A percentile compares a stretch with the other conserved stretches of the same genome.
These are phyloP conservation scores for Boehmeria nivea DNA, from an alignment of 306 rosid species.

Conservation along the genomic window DNA sequence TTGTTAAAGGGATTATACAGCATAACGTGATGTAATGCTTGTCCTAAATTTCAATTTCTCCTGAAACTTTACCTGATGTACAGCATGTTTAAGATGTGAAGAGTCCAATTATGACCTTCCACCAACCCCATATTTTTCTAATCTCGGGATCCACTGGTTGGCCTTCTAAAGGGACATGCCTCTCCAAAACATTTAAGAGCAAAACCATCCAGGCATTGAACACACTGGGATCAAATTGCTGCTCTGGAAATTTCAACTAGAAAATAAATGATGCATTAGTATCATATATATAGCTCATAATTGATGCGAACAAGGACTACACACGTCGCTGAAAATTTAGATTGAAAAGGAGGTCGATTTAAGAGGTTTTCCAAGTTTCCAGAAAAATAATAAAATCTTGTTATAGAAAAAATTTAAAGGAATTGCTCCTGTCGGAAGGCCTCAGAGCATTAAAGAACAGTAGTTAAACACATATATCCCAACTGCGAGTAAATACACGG, in stretches of 20 bases:
- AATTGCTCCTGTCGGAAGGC: too few species aligned
- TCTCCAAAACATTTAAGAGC: constrained; percentile 76
- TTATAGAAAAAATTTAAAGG: too few species aligned
- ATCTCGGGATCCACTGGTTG: constrained; percentile 81
- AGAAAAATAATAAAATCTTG: neutral
- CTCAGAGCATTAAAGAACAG: neutral
- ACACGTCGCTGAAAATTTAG: neutral
- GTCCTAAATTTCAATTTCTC: constrained; percentile 3
- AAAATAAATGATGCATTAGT: constrained; percentile 14
- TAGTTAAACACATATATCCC: neutral
- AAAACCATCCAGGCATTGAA: constrained; percentile 96
- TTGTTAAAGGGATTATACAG: neutral
- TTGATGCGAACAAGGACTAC: neutral
- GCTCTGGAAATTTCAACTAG: constrained; percentile 96
- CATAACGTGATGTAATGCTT: constrained; percentile 1
- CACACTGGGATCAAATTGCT: constrained; percentile 65
- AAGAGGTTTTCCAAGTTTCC: constrained; percentile 2
- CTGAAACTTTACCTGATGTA: constrained; percentile 65
- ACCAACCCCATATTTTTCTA: constrained; percentile 96
- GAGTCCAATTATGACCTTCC: constrained; percentile 99
- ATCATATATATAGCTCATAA: too few species aligned
- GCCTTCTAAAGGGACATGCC: constrained; percentile 88
- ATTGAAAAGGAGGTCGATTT: neutral
- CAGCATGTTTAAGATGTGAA: constrained; percentile 83
- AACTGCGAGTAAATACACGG: neutral